Evolutionary conservation across 2,329 filamentous ascomycete species (phyloP).

Genomic region (Xylariomycetidae sp.): DNA sequence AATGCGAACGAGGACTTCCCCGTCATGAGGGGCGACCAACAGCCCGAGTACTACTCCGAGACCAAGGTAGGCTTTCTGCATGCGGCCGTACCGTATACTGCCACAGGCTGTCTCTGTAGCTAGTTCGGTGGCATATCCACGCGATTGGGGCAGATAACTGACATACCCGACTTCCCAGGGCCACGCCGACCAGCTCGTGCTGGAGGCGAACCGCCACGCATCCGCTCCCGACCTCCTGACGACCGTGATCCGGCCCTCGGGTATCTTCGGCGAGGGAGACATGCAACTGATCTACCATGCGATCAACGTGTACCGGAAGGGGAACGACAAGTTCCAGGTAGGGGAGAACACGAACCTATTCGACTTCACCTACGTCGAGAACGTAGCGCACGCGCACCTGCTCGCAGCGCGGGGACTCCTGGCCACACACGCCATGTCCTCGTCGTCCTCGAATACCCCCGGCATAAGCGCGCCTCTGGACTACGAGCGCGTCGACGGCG

Average conservation of each 20-base stretch:
- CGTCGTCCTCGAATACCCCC: no score
- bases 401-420: constrained; percentile 72
- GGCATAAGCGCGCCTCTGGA: constrained; percentile 58
- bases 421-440: constrained; percentile 47
- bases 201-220: constrained; percentile 63
- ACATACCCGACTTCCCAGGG: constrained; percentile 39
- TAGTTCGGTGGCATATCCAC: no score
- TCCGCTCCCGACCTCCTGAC: constrained; percentile 57
- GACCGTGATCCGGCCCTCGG: constrained; percentile 75
- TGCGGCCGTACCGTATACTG: no score
- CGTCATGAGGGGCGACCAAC: constrained; percentile 62
- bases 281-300: constrained; percentile 68
- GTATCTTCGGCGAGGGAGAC: constrained; percentile 89
- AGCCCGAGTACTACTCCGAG: constrained; percentile 80
- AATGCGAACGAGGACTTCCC: constrained; percentile 84
- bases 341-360: constrained; percentile 62
- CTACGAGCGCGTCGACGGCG: constrained; percentile 71
- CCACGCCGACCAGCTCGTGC: constrained; percentile 73
- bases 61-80: constrained; percentile 73
- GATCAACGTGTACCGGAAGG: constrained; percentile 61
- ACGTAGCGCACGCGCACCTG: constrained; percentile 70
- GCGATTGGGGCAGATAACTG: no score
- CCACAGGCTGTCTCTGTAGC: no score
- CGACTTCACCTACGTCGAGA: constrained; percentile 60
- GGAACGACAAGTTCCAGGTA: constrained; percentile 71